A percentile compares a stretch with the other conserved stretches of the same genome.
phyloP scores from a whole-genome alignment of 352 stramenopile species.

The Phytophthora melonis region DNA sequence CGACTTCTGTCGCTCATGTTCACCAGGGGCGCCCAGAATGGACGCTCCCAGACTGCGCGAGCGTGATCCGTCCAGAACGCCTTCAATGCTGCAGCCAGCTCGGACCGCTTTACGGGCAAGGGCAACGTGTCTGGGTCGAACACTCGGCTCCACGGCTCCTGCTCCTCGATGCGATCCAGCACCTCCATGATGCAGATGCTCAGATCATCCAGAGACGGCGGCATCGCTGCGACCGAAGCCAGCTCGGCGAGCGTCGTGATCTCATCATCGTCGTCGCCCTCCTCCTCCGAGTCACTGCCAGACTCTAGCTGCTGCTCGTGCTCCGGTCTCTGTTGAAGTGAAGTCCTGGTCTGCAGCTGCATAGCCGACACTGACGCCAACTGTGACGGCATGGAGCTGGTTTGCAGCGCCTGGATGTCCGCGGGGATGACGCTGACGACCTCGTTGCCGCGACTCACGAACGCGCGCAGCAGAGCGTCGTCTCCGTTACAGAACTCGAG shows the following conservation, averaged over 20 bases:
- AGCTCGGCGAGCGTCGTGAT: background rate
- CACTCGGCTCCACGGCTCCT: constrained; percentile 34
- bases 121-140: constrained; percentile 29
- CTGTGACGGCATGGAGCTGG: background rate
- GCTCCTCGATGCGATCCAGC: constrained; percentile 32
- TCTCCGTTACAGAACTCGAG: background rate
- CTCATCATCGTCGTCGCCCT: background rate
- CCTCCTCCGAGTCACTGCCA: background rate
- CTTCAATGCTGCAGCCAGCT: constrained; percentile 20
- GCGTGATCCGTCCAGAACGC: constrained; percentile 34
- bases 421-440: background rate
- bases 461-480: background rate
- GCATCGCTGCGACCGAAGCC: background rate
- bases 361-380: background rate
- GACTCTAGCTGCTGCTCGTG: background rate
- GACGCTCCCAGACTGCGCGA: constrained; percentile 46
- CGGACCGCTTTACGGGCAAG: constrained; percentile 20
- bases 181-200: constrained; percentile 16
- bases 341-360: background rate
- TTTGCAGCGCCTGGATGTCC: background rate
- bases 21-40: constrained; percentile 41
- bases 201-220: background rate
- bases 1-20: background rate
- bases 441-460: background rate
- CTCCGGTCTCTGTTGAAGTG: background rate